Evolutionary conservation across 2,329 filamentous ascomycete genomes (phyloP).

Genomic region (Fusarium devonianum): DNA sequence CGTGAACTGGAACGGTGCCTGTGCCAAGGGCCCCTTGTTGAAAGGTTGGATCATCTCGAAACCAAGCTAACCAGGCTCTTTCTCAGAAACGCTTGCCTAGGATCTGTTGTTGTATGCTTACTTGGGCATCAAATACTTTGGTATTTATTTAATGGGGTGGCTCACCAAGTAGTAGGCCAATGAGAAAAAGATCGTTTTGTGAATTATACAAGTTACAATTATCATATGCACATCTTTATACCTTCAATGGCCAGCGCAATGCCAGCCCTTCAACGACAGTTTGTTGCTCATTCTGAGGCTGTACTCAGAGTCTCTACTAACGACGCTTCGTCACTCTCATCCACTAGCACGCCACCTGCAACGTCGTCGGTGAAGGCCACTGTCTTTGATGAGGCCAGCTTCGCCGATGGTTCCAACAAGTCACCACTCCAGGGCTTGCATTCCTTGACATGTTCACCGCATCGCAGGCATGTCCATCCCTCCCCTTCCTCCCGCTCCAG

Average conservation of each 20-base stretch:
- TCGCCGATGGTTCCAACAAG: slow-evolving; percentile 69
- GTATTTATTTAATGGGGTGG: too few relatives aligned
- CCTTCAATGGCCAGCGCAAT: background rate
- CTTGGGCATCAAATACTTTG: too few relatives aligned
- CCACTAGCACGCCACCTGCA: slow-evolving; percentile 45
- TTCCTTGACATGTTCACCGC: slow-evolving; percentile 81
- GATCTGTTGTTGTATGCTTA: too few relatives aligned
- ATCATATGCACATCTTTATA: background rate
- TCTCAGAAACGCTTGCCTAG: too few relatives aligned
- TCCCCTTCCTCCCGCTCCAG: slow-evolving; percentile 93
- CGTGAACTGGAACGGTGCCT: background rate
- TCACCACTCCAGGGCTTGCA: slow-evolving; percentile 94
- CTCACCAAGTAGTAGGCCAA: too few relatives aligned
- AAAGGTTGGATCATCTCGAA: too few relatives aligned
- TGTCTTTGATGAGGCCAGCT: slow-evolving; percentile 57
- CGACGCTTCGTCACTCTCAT: slow-evolving; percentile 37
- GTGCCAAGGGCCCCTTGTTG: slow-evolving; percentile 14
- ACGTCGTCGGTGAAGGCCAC: slow-evolving; percentile 70
- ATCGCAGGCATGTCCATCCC: slow-evolving; percentile 90
- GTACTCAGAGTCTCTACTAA: slow-evolving; percentile 38
- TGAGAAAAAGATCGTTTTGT: too few relatives aligned
- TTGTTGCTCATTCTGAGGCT: slow-evolving; percentile 22
- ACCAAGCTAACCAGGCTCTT: too few relatives aligned
- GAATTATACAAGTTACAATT: slow-evolving; percentile 24
- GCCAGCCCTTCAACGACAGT: background rate